Base-by-base conservation (phyloP, 352 stramenopile species). In the Pythium rhizo-oryzae region DNA sequence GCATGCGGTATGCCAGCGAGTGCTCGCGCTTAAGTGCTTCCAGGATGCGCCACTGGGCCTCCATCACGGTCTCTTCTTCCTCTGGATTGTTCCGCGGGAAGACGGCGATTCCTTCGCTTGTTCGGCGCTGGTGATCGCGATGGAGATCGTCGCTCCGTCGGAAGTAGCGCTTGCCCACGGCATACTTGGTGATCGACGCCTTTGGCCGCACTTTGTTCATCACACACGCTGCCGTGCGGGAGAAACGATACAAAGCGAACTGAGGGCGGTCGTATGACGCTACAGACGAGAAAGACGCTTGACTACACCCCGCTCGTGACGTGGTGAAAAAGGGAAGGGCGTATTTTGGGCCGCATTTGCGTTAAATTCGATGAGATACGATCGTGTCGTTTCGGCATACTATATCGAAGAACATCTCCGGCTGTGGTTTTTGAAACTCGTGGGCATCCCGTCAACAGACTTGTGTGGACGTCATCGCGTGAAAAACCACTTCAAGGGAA, bases 71-170 rank as follows among this genome's bases (percentile, higher is more conserved):
- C 46, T 85, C 76, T 50, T 90, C 74, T 67, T 88, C 81, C 46
- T 88, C 76, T 12, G 81, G 81, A 28, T 90, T 90, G 37, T 70
- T 54, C 28, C 69, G 76, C 2, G 78, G 85, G 21, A 74, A 90
- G 23, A 78, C 71, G 16, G 81, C 81, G 41, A 84, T 52, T 1
- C 54, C 61, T 4, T 62, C 69, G 46, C 62, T 77, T 13, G 44
- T 65, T 5, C 76, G 53, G 1, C 71, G 72, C 13, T 83, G 67
- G 18, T 58, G 47, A 43, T 90, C 71, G 47, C 72, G 65, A 30
- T 67, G 70, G 18, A 85, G 67, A 35, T 82, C 71, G 51, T 83
- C 70, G 1, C 73, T 80, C 19, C 71, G 71, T 1, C 65, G 67
- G 37, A 25, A 71, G 49, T 74, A 79, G 28, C 84, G 82, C 47